Conservation (phyloP, 2,329 filamentous ascomycete genomes). For the Knoxdaviesia proteae region DNA sequence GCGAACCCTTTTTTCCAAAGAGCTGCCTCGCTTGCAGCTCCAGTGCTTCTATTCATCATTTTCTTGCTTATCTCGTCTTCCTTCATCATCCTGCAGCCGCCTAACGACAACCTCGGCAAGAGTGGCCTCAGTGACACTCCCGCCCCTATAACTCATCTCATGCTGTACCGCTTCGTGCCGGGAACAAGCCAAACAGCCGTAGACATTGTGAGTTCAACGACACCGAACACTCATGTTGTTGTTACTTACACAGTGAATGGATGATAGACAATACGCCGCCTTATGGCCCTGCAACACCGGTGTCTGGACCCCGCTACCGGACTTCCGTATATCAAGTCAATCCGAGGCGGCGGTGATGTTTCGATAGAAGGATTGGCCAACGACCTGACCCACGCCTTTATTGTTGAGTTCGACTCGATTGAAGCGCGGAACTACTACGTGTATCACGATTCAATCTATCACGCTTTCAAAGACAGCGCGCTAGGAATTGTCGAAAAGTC, state of each 20-base stretch:
- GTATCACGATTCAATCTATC: constrained; percentile 40
- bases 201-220: too few species aligned
- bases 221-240: too few species aligned
- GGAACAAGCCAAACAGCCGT: too few species aligned
- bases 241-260: not conserved
- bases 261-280: not conserved
- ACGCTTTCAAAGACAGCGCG: constrained; percentile 32
- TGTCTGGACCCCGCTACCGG: constrained; percentile 1
- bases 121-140: not conserved
- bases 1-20: too few species aligned
- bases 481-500: constrained; percentile 27
- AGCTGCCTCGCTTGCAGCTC: too few species aligned
- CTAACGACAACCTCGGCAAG: not conserved
- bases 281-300: not conserved
- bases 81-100: not conserved
- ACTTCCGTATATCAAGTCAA: constrained; percentile 1
- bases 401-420: constrained; percentile 41
- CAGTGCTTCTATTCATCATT: too few species aligned
- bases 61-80: too few species aligned
- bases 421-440: constrained; percentile 51
- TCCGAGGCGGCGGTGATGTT: constrained; percentile 1
- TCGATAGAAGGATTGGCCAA: constrained; percentile 9
- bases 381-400: constrained; percentile 48
- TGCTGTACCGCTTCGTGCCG: not conserved
- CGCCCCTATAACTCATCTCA: not conserved